Base-by-base conservation (phyloP, 495 filamentous ascomycete species). In the Daldinia loculata region DNA sequence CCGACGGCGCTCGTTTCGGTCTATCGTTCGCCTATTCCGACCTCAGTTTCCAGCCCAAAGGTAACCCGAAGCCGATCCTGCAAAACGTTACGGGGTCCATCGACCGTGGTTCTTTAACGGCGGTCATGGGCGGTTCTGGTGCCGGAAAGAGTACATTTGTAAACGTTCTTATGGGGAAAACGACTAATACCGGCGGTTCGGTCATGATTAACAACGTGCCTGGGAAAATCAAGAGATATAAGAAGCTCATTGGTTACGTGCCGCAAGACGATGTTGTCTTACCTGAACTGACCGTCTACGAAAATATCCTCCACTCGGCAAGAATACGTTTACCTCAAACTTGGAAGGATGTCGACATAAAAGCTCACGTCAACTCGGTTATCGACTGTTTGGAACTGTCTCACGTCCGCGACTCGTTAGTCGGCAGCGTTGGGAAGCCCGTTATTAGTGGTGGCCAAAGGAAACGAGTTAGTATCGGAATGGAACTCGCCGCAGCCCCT, bases 401-500 rank as follows among this genome's bases (percentile, higher is more conserved):
- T 17, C 81, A 84, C 41, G 81, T 84, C 15, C 74, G 79, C 24
- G 60, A 84, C 55, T 82, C 78, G 6, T 55, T 80, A 2, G 82
- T 85, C 3, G 83, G 83, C 32, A 81, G 77, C 56, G 72, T 80
- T 1, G 80, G 78, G 14, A 79, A 79, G 56, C 81, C 83, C 1
- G 75, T 83, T 8, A 83, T 85, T 43, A 83, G 81, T 24, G 84
- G 84, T 56, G 84, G 84, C 6, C 82, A 82, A 59, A 76, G 81
- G 26, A 85, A 85, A 61, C 74, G 85, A 27, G 84, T 85, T 14
- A 86, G 82, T 69, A 86, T 87, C 61, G 82, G 83, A 0, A 83
- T 87, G 74, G 89, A 91, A 74, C 79, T 91, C 4, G 88, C 88
- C 1, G 88, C 88, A 15, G 87, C 87, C n/a, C 89, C 89, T 0